A percentile compares a stretch with the other conserved stretches of the same genome.
phyloP scores from a whole-genome alignment of 108 stramenopile species.

The Skeletonema costatum region DNA sequence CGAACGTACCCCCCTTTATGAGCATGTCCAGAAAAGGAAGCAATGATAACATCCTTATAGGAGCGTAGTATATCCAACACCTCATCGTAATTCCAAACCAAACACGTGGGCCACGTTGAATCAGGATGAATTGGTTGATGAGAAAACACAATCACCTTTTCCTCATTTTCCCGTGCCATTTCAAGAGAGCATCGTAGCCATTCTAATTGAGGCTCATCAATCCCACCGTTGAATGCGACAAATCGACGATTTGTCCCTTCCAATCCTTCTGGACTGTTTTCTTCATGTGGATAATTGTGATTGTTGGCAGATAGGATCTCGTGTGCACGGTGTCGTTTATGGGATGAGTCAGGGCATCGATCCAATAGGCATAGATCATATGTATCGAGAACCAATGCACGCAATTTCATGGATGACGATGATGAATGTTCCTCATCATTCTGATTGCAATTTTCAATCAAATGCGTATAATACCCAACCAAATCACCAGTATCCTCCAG shows the following conservation, averaged over 20 bases:
- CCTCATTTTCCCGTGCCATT: conserved; percentile 31
- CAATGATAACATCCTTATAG: conserved; percentile 65
- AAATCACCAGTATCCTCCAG: conserved; percentile 56
- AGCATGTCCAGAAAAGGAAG: conserved; percentile 81
- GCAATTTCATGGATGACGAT: conserved; percentile 32
- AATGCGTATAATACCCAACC: conserved; percentile 46
- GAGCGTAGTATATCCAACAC: conserved; percentile 61
- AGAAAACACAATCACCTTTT: conserved; percentile 71
- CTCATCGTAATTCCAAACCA: conserved; percentile 82
- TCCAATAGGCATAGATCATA: conserved; percentile 72
- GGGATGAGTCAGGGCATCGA: conserved; percentile 54
- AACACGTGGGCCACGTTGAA: conserved; percentile 60
- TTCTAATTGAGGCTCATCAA: conserved; percentile 66
- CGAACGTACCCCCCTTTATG: conserved; percentile 84
- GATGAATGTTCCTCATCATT: not conserved
- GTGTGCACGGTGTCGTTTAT: conserved; percentile 58
- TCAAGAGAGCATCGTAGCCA: conserved; percentile 67
- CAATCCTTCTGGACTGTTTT: conserved; percentile 81
- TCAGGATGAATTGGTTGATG: conserved; percentile 84
- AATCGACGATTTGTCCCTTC: conserved; percentile 64
- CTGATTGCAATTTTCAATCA: conserved; percentile 44
- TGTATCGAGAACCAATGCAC: conserved; percentile 74
- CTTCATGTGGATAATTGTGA: conserved; percentile 67
- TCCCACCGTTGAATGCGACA: conserved; percentile 85
- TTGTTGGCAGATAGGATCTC: conserved; percentile 61